These are phyloP conservation scores for Aspergillus phoenicis DNA, from an alignment of 2,329 filamentous ascomycete species.

Conservation along the genomic window DNA sequence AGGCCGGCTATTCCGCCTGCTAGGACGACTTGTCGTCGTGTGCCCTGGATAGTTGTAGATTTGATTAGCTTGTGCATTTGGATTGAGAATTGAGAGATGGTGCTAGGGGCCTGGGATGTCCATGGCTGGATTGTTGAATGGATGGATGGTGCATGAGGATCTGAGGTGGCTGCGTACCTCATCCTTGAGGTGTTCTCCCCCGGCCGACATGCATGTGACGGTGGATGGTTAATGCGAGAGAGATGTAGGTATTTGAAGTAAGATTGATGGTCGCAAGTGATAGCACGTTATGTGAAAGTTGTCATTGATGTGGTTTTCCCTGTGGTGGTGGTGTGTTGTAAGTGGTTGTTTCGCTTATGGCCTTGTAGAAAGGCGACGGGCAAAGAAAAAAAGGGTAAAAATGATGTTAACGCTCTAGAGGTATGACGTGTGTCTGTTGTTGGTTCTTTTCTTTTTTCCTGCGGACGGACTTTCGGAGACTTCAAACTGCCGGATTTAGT, in stretches of 20 bases:
- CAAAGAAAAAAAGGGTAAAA: neutral
- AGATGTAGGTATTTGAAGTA: constrained; percentile 1
- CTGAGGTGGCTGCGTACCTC: constrained; percentile 53
- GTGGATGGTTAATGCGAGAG: constrained; percentile 6
- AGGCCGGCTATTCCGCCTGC: constrained; percentile 76
- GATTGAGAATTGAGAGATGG: neutral
- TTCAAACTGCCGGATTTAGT: neutral
- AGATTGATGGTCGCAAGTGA: neutral
- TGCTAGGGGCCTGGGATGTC: neutral
- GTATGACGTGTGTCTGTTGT: neutral
- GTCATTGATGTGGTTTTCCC: neutral
- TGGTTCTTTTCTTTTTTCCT: neutral
- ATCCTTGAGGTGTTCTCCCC: constrained; percentile 67
- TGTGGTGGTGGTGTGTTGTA: too few species aligned
- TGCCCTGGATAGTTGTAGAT: constrained; percentile 53
- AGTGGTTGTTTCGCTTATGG: neutral
- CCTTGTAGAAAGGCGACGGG: neutral
- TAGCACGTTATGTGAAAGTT: constrained; percentile 2
- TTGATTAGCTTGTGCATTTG: neutral
- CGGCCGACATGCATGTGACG: constrained; percentile 64
- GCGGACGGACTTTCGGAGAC: neutral
- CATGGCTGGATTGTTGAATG: neutral
- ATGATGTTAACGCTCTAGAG: neutral
- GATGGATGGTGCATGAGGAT: neutral
- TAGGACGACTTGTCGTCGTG: constrained; percentile 65